A percentile compares a stretch with the other conserved stretches of the same genome.
Conservation (phyloP, 2,329 filamentous ascomycete genomes). For the Sclerotinia spermophila region DNA sequence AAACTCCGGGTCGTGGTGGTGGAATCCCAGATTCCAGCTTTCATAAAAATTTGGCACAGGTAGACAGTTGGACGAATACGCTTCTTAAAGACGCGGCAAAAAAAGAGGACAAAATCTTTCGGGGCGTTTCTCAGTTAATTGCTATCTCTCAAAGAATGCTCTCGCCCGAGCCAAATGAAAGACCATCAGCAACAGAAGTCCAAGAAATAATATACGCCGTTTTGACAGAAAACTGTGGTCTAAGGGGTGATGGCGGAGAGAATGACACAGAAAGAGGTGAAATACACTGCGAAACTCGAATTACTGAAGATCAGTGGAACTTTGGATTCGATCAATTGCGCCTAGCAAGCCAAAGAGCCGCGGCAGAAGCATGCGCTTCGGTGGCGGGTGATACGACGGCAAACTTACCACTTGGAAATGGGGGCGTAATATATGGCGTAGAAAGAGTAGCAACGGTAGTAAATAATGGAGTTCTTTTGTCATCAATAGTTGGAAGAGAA, state of each 20-base stretch:
- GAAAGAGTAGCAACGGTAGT: slow-evolving; percentile 25
- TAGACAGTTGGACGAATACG: slow-evolving; percentile 63
- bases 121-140: slow-evolving; percentile 51
- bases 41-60: slow-evolving; percentile 65
- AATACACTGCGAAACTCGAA: slow-evolving; percentile 32
- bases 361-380: slow-evolving; percentile 34
- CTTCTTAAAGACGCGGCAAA: slow-evolving; percentile 56
- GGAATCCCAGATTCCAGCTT: slow-evolving; percentile 65
- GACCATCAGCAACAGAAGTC: slow-evolving; percentile 52
- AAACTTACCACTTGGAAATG: slow-evolving; percentile 22
- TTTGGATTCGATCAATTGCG: slow-evolving; percentile 34
- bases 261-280: background rate
- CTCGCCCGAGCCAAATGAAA: slow-evolving; percentile 47
- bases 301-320: slow-evolving; percentile 25
- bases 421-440: slow-evolving; percentile 29
- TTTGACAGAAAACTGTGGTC: slow-evolving; percentile 39
- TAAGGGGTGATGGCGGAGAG: slow-evolving; percentile 17
- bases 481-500: slow-evolving; percentile 11
- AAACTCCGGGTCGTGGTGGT: slow-evolving; percentile 47
- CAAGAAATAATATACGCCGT: slow-evolving; percentile 52
- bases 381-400: slow-evolving; percentile 23
- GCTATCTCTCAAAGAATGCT: slow-evolving; percentile 54
- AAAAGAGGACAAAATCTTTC: slow-evolving; percentile 46
- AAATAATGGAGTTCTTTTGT: slow-evolving; percentile 16
- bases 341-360: slow-evolving; percentile 33